A percentile compares a stretch with the other conserved stretches of the same genome.
phyloP scores from a whole-genome alignment of 768 basidiomycete genomes.

The Sutorius australiensis region DNA sequence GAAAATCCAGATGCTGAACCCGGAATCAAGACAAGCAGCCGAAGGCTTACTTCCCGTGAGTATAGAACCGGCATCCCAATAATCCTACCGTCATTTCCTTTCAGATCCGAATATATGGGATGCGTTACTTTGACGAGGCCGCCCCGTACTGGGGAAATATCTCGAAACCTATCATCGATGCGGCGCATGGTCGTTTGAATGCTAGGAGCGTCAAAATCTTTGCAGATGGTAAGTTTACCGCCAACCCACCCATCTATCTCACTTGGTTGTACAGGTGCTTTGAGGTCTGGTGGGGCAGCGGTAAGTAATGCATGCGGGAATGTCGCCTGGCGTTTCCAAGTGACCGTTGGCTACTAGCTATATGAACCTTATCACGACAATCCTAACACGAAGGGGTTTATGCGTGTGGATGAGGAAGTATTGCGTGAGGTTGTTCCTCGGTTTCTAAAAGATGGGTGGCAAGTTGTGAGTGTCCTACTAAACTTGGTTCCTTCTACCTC shows the following conservation, averaged over 20 bases:
- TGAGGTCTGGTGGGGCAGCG: conserved; percentile 88
- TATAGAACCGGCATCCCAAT: conserved; percentile 4
- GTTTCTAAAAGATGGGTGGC: conserved; percentile 82
- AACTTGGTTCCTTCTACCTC: not conserved
- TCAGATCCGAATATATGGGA: conserved; percentile 77
- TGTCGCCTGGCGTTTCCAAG: not conserved
- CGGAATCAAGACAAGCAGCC: conserved; percentile 53
- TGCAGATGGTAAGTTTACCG: conserved; percentile 41
- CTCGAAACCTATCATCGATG: conserved; percentile 50
- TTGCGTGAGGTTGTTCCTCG: conserved; percentile 60
- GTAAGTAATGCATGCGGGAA: conserved; percentile 36
- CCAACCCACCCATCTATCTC: not conserved
- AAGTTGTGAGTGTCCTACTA: conserved; percentile 60
- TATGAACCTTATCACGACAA: conserved; percentile 82
- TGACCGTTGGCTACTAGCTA: conserved; percentile 40
- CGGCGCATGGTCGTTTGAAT: conserved; percentile 59
- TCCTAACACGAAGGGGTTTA: conserved; percentile 69
- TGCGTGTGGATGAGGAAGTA: conserved; percentile 63
- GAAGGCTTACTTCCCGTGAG: conserved; percentile 57
- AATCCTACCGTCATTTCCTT: not conserved
- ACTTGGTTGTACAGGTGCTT: conserved; percentile 54
- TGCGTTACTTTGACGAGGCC: conserved; percentile 66
- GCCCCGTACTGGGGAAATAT: conserved; percentile 72
- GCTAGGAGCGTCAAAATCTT: conserved; percentile 80
- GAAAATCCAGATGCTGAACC: not conserved